Percentiles rank a stretch among this genome's conserved stretches.
Evolutionary conservation across 805 yeast species (phyloP).

Genomic region (Schwanniomyces polymorphus): DNA sequence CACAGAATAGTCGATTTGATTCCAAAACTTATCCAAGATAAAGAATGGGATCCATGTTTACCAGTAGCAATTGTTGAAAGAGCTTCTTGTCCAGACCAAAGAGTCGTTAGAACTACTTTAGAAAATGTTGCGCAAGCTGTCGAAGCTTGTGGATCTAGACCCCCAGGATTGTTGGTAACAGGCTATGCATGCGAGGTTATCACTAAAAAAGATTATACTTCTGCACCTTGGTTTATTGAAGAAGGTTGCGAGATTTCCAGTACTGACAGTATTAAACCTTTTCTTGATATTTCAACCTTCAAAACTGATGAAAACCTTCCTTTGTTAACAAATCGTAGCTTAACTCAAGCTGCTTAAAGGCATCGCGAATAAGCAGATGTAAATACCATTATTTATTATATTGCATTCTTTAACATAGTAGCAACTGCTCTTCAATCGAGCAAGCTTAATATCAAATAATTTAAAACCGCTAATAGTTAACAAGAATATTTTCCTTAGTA

Average conservation of each 20-base stretch:
- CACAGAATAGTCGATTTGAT: slow-evolving; percentile 68
- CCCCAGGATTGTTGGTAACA: slow-evolving; percentile 86
- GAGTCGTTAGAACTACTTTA: slow-evolving; percentile 75
- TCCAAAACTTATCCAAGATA: slow-evolving; percentile 40
- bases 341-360: not conserved
- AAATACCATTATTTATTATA: too few relatives aligned
- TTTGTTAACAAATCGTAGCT: not conserved
- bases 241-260: slow-evolving; percentile 35
- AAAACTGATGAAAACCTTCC: not conserved
- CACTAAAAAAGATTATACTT: slow-evolving; percentile 14
- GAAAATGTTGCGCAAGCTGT: slow-evolving; percentile 69
- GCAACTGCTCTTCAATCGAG: too few relatives aligned
- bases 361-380: too few relatives aligned
- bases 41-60: slow-evolving; percentile 64
- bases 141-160: slow-evolving; percentile 77
- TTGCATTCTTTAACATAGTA: too few relatives aligned
- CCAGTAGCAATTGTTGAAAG: slow-evolving; percentile 89
- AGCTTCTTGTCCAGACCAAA: slow-evolving; percentile 91
- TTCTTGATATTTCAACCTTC: not conserved
- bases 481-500: too few relatives aligned
- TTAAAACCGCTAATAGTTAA: too few relatives aligned
- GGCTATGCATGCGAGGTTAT: slow-evolving; percentile 75
- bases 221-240: slow-evolving; percentile 45
- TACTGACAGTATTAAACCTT: not conserved
- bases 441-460: too few relatives aligned